Evolutionary conservation across 2,329 filamentous ascomycete genomes (phyloP).

Genomic region (Colletotrichum echinochloae): DNA sequence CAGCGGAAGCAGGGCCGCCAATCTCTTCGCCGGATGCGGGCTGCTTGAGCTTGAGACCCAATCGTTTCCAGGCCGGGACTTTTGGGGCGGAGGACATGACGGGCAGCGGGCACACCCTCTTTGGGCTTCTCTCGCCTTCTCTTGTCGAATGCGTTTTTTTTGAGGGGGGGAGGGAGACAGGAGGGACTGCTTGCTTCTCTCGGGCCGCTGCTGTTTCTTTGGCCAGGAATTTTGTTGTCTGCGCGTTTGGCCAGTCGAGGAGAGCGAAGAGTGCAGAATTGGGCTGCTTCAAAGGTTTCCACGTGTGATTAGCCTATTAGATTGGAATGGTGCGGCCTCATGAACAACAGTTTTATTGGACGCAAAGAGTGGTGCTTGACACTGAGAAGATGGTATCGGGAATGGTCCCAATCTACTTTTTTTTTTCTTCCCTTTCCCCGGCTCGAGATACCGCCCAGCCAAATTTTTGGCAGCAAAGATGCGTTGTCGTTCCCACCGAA

Average conservation of each 20-base stretch:
- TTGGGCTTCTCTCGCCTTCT: constrained; percentile 5
- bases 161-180: constrained; percentile 3
- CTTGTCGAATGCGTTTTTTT: constrained; percentile 1
- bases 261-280: constrained; percentile 20
- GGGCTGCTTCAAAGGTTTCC: constrained; percentile 35
- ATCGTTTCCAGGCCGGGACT: constrained; percentile 71
- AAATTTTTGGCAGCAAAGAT: constrained; percentile 36
- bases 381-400: constrained; percentile 30
- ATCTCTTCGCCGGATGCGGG: constrained; percentile 44
- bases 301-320: constrained; percentile 32
- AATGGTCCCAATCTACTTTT: constrained; percentile 30
- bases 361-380: constrained; percentile 34
- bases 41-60: constrained; percentile 72
- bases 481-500: constrained; percentile 39
- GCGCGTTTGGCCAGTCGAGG: constrained; percentile 32
- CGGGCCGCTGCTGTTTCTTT: constrained; percentile 24
- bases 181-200: constrained; percentile 15
- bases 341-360: constrained; percentile 37
- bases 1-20: constrained; percentile 38
- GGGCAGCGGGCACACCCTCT: constrained; percentile 45
- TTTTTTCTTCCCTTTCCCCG: constrained; percentile 3
- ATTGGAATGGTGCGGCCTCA: constrained; percentile 39
- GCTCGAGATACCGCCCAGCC: constrained; percentile 32
- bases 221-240: constrained; percentile 31
- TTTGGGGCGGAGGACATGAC: constrained; percentile 58